Evolutionary conservation across 257 asterid genomes (phyloP).

Genomic region (Solanum gandarillasii): DNA sequence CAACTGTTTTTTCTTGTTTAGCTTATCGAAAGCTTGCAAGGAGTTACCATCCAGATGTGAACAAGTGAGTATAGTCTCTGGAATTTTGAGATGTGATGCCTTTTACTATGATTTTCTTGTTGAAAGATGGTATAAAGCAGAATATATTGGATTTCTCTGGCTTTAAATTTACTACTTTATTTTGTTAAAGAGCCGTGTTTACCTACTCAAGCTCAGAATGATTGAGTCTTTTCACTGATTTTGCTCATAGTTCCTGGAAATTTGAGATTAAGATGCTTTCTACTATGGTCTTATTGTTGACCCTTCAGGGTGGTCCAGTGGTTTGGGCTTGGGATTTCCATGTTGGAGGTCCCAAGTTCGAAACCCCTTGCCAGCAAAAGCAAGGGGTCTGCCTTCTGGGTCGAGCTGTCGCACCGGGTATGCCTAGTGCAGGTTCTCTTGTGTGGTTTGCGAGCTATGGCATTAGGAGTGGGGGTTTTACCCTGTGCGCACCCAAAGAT

Average conservation of each 20-base stretch:
- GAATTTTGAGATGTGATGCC: not conserved
- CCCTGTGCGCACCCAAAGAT: not conserved
- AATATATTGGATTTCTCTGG: not conserved
- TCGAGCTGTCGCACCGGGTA: too few species aligned
- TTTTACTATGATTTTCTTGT: not conserved
- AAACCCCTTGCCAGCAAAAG: too few species aligned
- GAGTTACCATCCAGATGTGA: slow-evolving; percentile 93
- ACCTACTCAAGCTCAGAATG: not conserved
- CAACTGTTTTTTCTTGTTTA: slow-evolving; percentile 22
- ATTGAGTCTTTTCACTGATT: not conserved
- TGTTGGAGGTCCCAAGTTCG: too few species aligned
- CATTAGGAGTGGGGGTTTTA: too few species aligned
- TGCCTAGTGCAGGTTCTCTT: too few species aligned
- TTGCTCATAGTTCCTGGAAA: not conserved
- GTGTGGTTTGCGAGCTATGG: too few species aligned
- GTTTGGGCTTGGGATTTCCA: too few species aligned
- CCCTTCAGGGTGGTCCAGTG: too few species aligned
- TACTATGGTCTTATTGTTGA: not conserved
- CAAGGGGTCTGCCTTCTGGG: too few species aligned
- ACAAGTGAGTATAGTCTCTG: slow-evolving; percentile 47
- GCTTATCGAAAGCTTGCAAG: slow-evolving; percentile 97
- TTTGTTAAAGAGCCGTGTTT: not conserved
- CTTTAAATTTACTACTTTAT: not conserved
- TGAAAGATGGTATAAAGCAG: not conserved
- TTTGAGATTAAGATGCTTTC: not conserved